Evolutionary conservation across 2,329 filamentous ascomycete species (phyloP).

Genomic region (Trichoderma sp.): DNA sequence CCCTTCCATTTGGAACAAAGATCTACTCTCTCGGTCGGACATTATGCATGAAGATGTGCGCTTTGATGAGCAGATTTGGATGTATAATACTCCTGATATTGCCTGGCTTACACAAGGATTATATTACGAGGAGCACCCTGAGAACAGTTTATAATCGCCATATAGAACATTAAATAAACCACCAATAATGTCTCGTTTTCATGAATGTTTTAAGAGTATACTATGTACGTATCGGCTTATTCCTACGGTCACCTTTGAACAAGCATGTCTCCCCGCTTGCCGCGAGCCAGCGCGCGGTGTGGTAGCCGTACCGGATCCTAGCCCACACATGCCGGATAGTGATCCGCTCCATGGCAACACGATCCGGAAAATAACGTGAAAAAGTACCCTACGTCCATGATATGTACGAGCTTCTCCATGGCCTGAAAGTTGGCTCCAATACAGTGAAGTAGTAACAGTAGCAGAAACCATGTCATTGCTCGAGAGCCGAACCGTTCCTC

Average conservation of each 20-base stretch:
- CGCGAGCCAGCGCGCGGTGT: background rate
- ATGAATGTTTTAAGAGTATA: background rate
- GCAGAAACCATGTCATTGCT: background rate
- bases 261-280: background rate
- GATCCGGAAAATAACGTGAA: background rate
- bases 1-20: background rate
- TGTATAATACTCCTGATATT: background rate
- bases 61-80: background rate
- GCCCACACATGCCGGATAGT: background rate
- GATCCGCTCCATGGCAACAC: background rate
- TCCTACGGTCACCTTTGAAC: background rate
- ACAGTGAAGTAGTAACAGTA: background rate
- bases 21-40: background rate
- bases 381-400: background rate
- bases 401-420: background rate
- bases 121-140: background rate
- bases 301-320: background rate
- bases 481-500: background rate
- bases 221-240: background rate
- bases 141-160: background rate
- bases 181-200: background rate
- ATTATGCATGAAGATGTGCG: background rate
- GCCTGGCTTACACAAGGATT: background rate
- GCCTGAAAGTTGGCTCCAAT: background rate
- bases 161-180: no score